Evolutionary conservation across 2,329 filamentous ascomycete species (phyloP), one percentile per base, ranked within the genome.

Genomic region (Rhynchosporium graminicola): DNA sequence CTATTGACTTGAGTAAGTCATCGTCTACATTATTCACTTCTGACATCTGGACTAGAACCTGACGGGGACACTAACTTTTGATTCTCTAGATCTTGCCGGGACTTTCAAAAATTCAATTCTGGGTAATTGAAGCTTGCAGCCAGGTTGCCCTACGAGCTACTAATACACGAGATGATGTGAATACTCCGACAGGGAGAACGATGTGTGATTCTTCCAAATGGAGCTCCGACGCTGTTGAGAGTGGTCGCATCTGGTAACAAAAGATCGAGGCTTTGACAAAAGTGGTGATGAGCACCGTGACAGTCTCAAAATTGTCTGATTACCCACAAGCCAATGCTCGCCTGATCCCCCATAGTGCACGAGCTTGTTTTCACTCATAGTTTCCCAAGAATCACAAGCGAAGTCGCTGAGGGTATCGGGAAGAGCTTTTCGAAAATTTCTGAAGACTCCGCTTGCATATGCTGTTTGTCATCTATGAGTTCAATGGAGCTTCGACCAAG

Each of bases 171-270:
- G 26, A 63, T 73, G 12, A 66, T 74, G 61, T 75, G 10, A 73
- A 76, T 40, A 64, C 73, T 2, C 75, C 76, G 0, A 63, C 63
- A 1, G 75, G 75, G 0, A 72, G 70, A 57, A 36, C 68, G 0
- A 63, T 78, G 1, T 63, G 64, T 0, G 28, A 72, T 6, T 46
- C 68, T 0, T 75, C 74, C 36, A 71, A 72, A 2, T 78, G 76
- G 76, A 68, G 71, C 15, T 73, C 71, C 1, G 67, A 72, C 5
- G 69, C 75, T n/a, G 65, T 73, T 3, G 70, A 73, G 3, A 68
- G 71, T 9, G 75, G 73, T 6, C 66, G 70, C 29, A 59, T 46
- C 5, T 74, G 71, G 70, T 63, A 73, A 3, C 64, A 70, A 2
- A 74, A 69, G 47, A 62, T 76, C n/a, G 67, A 68, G 33, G 57